Evolutionary conservation across 306 rosid species (phyloP).

Genomic region (Macrotyloma uniflorum): DNA sequence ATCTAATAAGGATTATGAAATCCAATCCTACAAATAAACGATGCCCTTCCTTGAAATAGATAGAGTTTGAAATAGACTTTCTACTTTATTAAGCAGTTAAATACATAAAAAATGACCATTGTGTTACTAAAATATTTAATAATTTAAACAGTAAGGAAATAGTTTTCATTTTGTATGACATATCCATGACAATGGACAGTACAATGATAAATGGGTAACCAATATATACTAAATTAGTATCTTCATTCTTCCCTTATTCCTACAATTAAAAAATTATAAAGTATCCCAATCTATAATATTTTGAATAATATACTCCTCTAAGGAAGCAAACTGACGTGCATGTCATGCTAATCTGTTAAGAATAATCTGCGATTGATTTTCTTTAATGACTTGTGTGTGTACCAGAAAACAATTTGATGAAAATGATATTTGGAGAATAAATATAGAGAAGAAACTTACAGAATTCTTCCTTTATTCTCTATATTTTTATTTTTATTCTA

Average conservation of each 20-base stretch:
- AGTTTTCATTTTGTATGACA: conserved; percentile 3
- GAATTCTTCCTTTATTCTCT: conserved; percentile 5
- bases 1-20: not conserved
- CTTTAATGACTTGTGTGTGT: not conserved
- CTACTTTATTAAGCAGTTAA: not conserved
- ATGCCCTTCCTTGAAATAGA: not conserved
- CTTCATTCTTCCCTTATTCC: not conserved
- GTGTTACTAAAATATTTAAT: conserved; percentile 4
- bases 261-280: not conserved
- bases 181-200: not conserved
- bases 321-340: conserved; percentile 16
- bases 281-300: not conserved
- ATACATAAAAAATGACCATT: not conserved
- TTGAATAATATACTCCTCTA: not conserved
- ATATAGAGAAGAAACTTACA: conserved; percentile 9
- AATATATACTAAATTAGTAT: not conserved
- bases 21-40: not conserved
- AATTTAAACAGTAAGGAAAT: not conserved
- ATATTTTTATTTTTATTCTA: conserved; percentile 21
- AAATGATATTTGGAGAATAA: conserved; percentile 14
- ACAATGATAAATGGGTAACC: not conserved
- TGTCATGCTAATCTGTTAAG: not conserved
- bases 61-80: not conserved
- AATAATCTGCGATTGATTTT: conserved; percentile 1
- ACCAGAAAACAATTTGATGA: conserved; percentile 20